Conservation (phyloP, 2,329 filamentous ascomycete genomes). For the Pseudogymnoascus sp. region DNA sequence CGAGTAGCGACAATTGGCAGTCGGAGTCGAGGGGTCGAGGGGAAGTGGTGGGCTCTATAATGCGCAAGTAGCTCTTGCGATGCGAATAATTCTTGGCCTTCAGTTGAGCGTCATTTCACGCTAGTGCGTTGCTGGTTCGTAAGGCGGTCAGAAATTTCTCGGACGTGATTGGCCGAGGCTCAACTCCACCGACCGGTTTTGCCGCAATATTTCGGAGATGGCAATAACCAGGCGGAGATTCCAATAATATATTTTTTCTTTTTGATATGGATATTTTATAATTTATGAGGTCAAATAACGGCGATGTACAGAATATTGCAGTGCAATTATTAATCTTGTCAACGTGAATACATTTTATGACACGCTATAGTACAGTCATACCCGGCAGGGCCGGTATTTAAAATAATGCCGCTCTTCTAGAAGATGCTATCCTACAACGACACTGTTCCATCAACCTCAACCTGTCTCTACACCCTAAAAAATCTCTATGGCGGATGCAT, state of each 20-base stretch:
- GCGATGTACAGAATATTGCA: not conserved
- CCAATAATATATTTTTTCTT: not conserved
- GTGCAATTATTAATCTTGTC: not conserved
- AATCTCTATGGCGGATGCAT: not conserved
- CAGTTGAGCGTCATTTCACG: conserved; percentile 8
- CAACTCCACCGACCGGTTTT: not conserved
- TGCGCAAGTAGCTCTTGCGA: conserved; percentile 1
- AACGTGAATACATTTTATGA: not conserved
- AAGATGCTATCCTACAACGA: not conserved
- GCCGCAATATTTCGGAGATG: conserved; percentile 7
- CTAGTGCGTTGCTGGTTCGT: conserved; percentile 4
- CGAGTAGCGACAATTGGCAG: conserved; percentile 4
- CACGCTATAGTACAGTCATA: conserved; percentile 6
- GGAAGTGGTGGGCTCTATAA: conserved; percentile 1
- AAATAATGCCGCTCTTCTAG: not conserved
- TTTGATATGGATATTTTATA: not conserved
- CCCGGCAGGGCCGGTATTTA: not conserved
- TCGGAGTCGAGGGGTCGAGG: not conserved
- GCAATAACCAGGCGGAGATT: not conserved
- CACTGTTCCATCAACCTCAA: not conserved
- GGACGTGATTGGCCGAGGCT: not conserved
- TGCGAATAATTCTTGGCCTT: conserved; percentile 9
- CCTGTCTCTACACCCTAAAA: not conserved
- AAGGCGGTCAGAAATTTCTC: conserved; percentile 8
- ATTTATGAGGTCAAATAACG: not conserved